These are phyloP conservation scores for Tritrichomonas foetus DNA, from an alignment of 208 protist species.

Conservation along the genomic window DNA sequence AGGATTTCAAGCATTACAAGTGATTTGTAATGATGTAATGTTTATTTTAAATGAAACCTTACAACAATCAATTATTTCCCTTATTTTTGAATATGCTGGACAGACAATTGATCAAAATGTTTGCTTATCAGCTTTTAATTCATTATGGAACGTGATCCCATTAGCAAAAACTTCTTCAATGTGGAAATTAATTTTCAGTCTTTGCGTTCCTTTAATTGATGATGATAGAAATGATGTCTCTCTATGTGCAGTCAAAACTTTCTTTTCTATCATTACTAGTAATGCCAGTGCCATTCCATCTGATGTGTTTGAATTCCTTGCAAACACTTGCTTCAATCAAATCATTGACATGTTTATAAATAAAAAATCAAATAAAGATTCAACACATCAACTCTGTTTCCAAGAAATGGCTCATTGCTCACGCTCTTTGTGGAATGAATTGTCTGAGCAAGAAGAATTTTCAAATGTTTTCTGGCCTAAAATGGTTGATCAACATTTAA, in stretches of 20 bases:
- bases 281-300: not conserved
- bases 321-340: not conserved
- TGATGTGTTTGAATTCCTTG: not conserved
- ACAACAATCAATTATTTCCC: not conserved
- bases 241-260: not conserved
- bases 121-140: not conserved
- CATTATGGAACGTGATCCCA: not conserved
- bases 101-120: not conserved
- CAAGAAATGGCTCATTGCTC: not conserved
- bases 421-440: not conserved
- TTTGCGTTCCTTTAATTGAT: not conserved
- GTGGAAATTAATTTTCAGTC: conserved; percentile 8
- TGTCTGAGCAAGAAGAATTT: not conserved
- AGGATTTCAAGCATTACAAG: not conserved
- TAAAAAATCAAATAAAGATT: not conserved
- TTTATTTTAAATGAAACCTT: not conserved
- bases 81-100: not conserved
- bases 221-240: not conserved
- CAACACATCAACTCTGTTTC: not conserved
- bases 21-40: conserved; percentile 6
- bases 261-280: not conserved
- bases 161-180: not conserved
- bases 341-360: not conserved
- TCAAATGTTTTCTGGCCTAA: not conserved
- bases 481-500: not conserved